A percentile compares a stretch with the other conserved stretches of the same genome.
phyloP scores from a whole-genome alignment of 2,329 filamentous ascomycete genomes.

The Fusarium poae region DNA sequence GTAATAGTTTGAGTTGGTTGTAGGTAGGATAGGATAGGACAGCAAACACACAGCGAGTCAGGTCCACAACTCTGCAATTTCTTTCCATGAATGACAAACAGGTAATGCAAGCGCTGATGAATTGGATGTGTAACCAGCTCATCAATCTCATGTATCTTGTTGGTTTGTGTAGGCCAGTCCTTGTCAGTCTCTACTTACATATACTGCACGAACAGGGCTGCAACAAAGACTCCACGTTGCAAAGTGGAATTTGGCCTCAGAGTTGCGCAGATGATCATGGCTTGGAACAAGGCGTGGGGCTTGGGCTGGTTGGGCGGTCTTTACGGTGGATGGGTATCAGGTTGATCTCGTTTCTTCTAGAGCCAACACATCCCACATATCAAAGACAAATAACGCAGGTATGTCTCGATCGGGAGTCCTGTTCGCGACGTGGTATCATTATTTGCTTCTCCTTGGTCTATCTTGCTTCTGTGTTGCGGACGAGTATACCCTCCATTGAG shows the following conservation, averaged over 20 bases:
- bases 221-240: not conserved
- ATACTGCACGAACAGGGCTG: not conserved
- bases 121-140: not conserved
- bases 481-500: conserved; percentile 2
- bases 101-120: conserved; percentile 14
- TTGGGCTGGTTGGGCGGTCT: conserved; percentile 13
- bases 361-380: conserved; percentile 13
- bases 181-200: conserved; percentile 6
- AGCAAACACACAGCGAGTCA: conserved; percentile 29
- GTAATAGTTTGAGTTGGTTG: conserved; percentile 17
- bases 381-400: not conserved
- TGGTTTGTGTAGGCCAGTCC: conserved; percentile 11
- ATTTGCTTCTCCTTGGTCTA: not conserved
- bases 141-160: conserved; percentile 2
- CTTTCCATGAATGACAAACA: not conserved
- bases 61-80: conserved; percentile 12
- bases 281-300: conserved; percentile 26
- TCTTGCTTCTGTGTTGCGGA: not conserved
- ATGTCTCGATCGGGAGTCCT: not conserved
- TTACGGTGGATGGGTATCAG: conserved; percentile 26
- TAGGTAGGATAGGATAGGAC: conserved; percentile 2
- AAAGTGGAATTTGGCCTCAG: conserved; percentile 7
- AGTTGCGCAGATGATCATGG: not conserved
- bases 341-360: conserved; percentile 20
- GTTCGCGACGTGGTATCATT: not conserved